Conservation (phyloP, 371 early-diverging fungal species). For the Actinomucor elegans region DNA sequence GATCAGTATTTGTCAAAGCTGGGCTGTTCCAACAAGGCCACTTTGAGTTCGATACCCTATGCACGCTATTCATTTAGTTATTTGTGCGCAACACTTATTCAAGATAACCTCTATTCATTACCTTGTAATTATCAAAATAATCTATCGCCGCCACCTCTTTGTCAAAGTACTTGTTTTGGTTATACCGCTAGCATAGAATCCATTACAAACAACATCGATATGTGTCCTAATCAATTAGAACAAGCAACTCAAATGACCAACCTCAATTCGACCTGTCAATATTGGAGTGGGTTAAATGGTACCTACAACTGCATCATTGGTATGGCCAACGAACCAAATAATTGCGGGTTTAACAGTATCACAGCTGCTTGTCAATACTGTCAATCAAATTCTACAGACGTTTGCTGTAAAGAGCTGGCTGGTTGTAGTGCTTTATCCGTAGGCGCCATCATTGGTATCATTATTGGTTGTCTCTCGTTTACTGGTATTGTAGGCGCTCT, state of each 20-base stretch:
- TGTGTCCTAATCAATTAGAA: conserved; percentile 29
- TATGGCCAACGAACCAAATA: conserved; percentile 34
- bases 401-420: conserved; percentile 29
- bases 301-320: conserved; percentile 36
- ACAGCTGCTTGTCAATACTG: conserved; percentile 36
- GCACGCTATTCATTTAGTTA: conserved; percentile 44
- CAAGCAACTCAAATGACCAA: conserved; percentile 7
- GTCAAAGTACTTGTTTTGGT: conserved; percentile 40
- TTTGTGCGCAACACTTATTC: conserved; percentile 37
- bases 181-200: conserved; percentile 29
- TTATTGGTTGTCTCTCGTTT: conserved; percentile 20
- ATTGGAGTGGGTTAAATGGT: conserved; percentile 43
- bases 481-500: conserved; percentile 9
- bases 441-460: conserved; percentile 31
- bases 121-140: conserved; percentile 38
- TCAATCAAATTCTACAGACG: conserved; percentile 18
- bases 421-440: conserved; percentile 18
- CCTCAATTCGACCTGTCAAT: conserved; percentile 26
- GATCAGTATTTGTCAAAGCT: conserved; percentile 24
- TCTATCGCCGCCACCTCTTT: conserved; percentile 34
- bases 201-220: conserved; percentile 22
- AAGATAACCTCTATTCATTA: conserved; percentile 31
- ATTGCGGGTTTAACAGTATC: conserved; percentile 36
- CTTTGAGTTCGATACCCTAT: conserved; percentile 27
- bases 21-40: conserved; percentile 28